A percentile compares a stretch with the other conserved stretches of the same genome.
phyloP scores from a whole-genome alignment of 2,329 filamentous ascomycete genomes.

The Aotearoamyces nothofagi region DNA sequence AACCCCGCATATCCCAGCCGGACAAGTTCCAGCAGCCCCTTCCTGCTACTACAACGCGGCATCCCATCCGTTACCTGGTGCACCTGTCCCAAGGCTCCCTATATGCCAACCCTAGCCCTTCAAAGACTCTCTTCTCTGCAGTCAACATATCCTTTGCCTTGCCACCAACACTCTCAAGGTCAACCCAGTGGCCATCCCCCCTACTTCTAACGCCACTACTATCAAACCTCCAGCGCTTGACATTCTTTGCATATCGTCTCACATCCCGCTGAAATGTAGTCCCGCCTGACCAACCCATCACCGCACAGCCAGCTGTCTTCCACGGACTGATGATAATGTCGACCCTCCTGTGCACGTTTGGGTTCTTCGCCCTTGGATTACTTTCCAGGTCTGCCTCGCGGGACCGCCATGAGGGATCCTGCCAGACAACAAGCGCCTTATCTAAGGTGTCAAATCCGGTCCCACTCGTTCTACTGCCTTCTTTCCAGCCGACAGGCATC shows the following conservation, averaged over 20 bases:
- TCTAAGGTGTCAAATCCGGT: slow-evolving; percentile 76
- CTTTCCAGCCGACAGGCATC: slow-evolving; percentile 35
- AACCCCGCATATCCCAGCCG: too few species aligned
- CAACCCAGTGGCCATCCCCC: slow-evolving; percentile 50
- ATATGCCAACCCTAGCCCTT: slow-evolving; percentile 56
- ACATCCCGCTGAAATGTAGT: slow-evolving; percentile 86
- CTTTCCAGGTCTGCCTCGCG: slow-evolving; percentile 18
- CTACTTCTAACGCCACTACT: slow-evolving; percentile 69
- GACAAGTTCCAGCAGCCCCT: too few species aligned
- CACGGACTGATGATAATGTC: slow-evolving; percentile 87
- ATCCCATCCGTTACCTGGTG: slow-evolving; percentile 11
- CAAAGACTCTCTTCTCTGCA: slow-evolving; percentile 70
- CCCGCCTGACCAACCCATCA: slow-evolving; percentile 77
- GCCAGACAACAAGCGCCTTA: slow-evolving; percentile 89
- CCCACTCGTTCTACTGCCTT: slow-evolving; percentile 23
- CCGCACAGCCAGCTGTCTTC: slow-evolving; percentile 75
- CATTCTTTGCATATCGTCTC: slow-evolving; percentile 60
- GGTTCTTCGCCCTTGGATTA: slow-evolving; percentile 33
- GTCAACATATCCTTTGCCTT: slow-evolving; percentile 44
- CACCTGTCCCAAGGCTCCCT: slow-evolving; percentile 49
- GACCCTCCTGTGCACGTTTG: slow-evolving; percentile 67
- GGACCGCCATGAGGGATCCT: slow-evolving; percentile 40
- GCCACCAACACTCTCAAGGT: slow-evolving; percentile 47
- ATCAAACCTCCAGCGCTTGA: slow-evolving; percentile 71
- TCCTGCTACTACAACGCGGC: too few species aligned